Base-by-base conservation (phyloP, 2,329 filamentous ascomycete genomes). In the Cryoendolithus antarcticus region DNA sequence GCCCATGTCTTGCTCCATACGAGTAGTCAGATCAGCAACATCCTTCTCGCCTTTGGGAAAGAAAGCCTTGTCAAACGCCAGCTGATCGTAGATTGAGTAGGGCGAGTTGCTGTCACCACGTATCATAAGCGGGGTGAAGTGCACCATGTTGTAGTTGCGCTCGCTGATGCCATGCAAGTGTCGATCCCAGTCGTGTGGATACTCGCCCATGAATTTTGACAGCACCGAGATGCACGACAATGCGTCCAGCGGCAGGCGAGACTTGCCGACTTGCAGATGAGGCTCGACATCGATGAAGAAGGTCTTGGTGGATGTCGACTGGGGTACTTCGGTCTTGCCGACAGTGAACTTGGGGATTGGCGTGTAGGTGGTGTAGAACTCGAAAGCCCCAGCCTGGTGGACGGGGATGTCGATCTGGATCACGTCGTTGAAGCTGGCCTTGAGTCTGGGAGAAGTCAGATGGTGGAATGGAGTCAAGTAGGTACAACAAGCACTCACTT, bases 131-230 rank as follows among this genome's bases (percentile, higher is more conserved):
- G 91, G 91, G 2, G 91, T 95, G 61, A 98, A 98, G 62, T 98
- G 91, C 44, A 98, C 78, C 86, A 96, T 95, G 65, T 98, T 98
- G 71, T 98, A 98, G 34, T 88, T 88, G 44, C 91, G 75, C 53
- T 83, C 77, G 58, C 84, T 83, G 58, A 98, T 94, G 21, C 91
- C 88, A 41, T 74, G 72, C 41, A 98, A 66, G 59, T 96, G 89
- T 37, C 77, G 81, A 57, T 95, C 77, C 88, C 89, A 98, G 54
- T 94, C 84, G 10, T 70, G 70, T 0, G 89, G 86, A 56, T 91
- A 94, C 55, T 80, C 79, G 46, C 91, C 91, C 85, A 98, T 93
- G 65, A 95, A 95, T 64, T 98, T 98, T 57, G 89, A 95, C 46
- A 98, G 84, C 40, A 89, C 73, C 8, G 91, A 96, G 64, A 95